These are phyloP conservation scores for Magnusiomyces paraingens DNA, from an alignment of 1,139 yeast genomes.

Conservation along the genomic window DNA sequence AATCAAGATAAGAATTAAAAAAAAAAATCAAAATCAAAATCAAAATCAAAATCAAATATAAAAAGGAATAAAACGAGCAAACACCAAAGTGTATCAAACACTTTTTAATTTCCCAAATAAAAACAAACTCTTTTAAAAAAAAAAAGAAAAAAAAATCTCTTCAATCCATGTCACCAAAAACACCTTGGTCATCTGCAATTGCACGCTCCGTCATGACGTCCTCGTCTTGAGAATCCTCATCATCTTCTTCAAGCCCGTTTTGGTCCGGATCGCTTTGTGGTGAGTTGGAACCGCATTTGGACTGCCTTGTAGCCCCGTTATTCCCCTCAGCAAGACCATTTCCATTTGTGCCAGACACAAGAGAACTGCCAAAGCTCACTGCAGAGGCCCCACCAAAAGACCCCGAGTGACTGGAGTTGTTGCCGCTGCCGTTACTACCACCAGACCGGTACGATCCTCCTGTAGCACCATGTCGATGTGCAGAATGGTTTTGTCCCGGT, in stretches of 20 bases:
- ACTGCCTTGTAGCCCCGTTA: slow-evolving; percentile 12
- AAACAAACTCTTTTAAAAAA: neutral
- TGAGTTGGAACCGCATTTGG: slow-evolving; percentile 2
- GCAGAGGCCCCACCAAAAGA: too few species aligned
- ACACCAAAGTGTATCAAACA: neutral
- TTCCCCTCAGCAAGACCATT: slow-evolving; percentile 20
- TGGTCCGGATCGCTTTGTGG: slow-evolving; percentile 9
- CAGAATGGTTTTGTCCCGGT: slow-evolving; percentile 1
- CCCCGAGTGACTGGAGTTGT: slow-evolving; percentile 7
- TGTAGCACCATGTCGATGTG: neutral
- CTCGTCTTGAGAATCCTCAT: slow-evolving; percentile 8
- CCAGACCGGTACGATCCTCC: neutral
- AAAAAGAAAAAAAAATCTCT: neutral
- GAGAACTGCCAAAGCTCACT: slow-evolving; percentile 9
- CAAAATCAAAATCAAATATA: too few species aligned
- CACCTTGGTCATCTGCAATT: slow-evolving; percentile 19
- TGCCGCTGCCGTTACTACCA: slow-evolving; percentile 8
- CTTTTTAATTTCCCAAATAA: neutral
- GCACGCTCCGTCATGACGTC: slow-evolving; percentile 10
- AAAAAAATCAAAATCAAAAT: too few species aligned
- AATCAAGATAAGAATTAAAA: too few species aligned
- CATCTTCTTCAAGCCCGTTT: slow-evolving; percentile 11
- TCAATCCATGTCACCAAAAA: slow-evolving; percentile 28
- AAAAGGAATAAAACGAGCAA: neutral
- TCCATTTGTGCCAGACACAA: slow-evolving; percentile 2